These are phyloP conservation scores for Lablab purpureus DNA, from an alignment of 306 rosid genomes.

Conservation along the genomic window DNA sequence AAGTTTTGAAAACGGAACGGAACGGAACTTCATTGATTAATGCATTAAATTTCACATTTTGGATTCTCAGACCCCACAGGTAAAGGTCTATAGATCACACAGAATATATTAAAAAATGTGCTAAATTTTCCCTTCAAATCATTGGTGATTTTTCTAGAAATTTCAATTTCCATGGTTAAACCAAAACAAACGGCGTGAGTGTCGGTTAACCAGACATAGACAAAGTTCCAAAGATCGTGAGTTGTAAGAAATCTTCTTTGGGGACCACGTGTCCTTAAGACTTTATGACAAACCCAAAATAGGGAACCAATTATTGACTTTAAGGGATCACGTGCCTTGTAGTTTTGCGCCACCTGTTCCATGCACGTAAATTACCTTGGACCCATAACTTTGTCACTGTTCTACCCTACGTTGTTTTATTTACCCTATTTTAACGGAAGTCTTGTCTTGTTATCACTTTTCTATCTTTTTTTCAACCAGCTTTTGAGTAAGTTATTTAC, in stretches of 20 bases:
- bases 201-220: constrained; percentile 44
- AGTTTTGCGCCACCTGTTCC: constrained; percentile 24
- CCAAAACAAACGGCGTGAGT: constrained; percentile 3
- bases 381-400: background rate
- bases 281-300: background rate
- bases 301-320: constrained; percentile 24
- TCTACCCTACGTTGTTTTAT: background rate
- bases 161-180: background rate
- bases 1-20: background rate
- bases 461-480: background rate
- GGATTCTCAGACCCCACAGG: background rate
- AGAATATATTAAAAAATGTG: background rate
- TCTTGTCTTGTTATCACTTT: background rate
- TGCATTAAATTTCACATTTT: background rate
- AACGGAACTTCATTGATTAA: background rate
- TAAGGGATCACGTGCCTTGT: background rate
- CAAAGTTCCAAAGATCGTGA: background rate
- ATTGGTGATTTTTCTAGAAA: background rate
- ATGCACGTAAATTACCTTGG: constrained; percentile 4
- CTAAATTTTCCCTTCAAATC: background rate
- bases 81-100: too few relatives aligned
- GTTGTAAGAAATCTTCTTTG: too few relatives aligned
- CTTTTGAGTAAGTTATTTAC: background rate
- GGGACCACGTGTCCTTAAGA: constrained; percentile 30
- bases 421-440: background rate